These are phyloP conservation scores for Stagonosporopsis rhizophila DNA, from an alignment of 2,329 filamentous ascomycete species.

Conservation along the genomic window DNA sequence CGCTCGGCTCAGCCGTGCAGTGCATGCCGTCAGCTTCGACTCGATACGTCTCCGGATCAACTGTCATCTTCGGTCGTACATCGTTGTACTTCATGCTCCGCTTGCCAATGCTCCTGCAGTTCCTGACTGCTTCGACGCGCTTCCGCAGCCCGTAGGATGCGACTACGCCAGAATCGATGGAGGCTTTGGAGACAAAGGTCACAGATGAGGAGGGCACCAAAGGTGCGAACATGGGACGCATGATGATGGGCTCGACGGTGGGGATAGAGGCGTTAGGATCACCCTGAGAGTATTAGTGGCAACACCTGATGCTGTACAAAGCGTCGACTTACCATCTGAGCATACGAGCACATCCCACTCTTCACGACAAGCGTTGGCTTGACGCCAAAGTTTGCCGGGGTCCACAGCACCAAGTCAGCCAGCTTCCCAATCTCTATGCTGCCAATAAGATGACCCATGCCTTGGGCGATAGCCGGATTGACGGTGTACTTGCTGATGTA, in stretches of 20 bases:
- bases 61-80: constrained; percentile 81
- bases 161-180: constrained; percentile 71
- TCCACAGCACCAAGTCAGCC: constrained; percentile 89
- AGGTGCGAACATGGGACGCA: constrained; percentile 85
- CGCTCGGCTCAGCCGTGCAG: constrained; percentile 76
- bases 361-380: constrained; percentile 86
- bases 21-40: constrained; percentile 84
- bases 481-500: constrained; percentile 97
- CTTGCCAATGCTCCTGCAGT: constrained; percentile 79
- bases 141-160: constrained; percentile 78
- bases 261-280: constrained; percentile 71
- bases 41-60: constrained; percentile 88
- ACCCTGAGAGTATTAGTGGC: constrained; percentile 41
- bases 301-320: not conserved
- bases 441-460: constrained; percentile 85
- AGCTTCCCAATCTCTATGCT: constrained; percentile 89
- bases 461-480: constrained; percentile 90
- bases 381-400: constrained; percentile 81
- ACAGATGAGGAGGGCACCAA: constrained; percentile 75
- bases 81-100: constrained; percentile 91
- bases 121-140: constrained; percentile 78
- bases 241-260: constrained; percentile 82
- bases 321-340: constrained; percentile 73
- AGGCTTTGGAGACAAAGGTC: constrained; percentile 81
- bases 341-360: constrained; percentile 82